These are phyloP conservation scores for Trypanosoma platydactyli DNA, from an alignment of 208 protist genomes.

Conservation along the genomic window DNA sequence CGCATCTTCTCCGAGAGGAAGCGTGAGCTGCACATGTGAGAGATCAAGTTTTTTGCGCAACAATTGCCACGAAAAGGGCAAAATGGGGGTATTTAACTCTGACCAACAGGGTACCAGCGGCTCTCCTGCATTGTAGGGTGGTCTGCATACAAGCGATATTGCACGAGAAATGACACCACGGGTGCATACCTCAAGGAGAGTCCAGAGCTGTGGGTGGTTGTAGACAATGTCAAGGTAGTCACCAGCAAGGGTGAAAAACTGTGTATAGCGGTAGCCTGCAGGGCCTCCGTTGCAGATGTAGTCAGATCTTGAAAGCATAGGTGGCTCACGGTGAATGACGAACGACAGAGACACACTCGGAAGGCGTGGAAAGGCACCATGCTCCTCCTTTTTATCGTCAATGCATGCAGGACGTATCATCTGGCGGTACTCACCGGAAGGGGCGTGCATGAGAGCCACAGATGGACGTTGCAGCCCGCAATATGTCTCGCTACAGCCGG, in stretches of 20 bases:
- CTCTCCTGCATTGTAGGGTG: constrained; percentile 10
- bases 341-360: constrained; percentile 21
- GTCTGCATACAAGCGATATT: constrained; percentile 14
- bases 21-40: constrained; percentile 12
- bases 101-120: constrained; percentile 4
- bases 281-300: constrained; percentile 29
- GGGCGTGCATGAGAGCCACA: not conserved
- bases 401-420: not conserved
- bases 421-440: not conserved
- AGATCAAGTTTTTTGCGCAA: constrained; percentile 25
- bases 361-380: not conserved
- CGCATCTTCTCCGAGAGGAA: constrained; percentile 8
- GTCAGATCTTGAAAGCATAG: constrained; percentile 37
- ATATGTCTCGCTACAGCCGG: constrained; percentile 6
- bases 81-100: constrained; percentile 3
- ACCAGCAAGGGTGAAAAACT: constrained; percentile 19
- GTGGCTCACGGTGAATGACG: constrained; percentile 17
- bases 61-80: constrained; percentile 23
- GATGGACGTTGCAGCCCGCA: constrained; percentile 1
- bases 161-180: constrained; percentile 38
- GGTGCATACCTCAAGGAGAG: constrained; percentile 33
- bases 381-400: not conserved
- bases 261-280: constrained; percentile 34
- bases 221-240: constrained; percentile 25
- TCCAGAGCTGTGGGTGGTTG: constrained; percentile 32